phyloP scores from a whole-genome alignment of 2,329 filamentous ascomycete species.

The Cytospora paraplurivora region DNA sequence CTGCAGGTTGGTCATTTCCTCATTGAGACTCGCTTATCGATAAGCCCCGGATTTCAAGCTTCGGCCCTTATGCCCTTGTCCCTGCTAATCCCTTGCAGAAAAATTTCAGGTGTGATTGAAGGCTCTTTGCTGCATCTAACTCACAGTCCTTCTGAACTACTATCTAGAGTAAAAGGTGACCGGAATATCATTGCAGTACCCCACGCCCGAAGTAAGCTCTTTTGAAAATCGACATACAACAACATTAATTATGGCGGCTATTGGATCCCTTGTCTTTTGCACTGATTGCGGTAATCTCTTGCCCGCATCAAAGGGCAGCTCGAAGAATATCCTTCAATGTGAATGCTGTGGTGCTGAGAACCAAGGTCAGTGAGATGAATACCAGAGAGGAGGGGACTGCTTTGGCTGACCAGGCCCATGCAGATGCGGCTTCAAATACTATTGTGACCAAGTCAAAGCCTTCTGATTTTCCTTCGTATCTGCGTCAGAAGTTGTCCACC shows the following conservation, averaged over 20 bases:
- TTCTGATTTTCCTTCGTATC: conserved; percentile 84
- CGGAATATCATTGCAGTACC: not conserved
- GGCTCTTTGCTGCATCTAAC: conserved; percentile 5
- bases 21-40: conserved; percentile 17
- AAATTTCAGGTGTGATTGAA: conserved; percentile 6
- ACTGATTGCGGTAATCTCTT: conserved; percentile 89
- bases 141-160: conserved; percentile 5
- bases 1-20: conserved; percentile 3
- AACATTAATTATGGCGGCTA: conserved; percentile 70
- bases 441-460: conserved; percentile 85
- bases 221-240: conserved; percentile 1
- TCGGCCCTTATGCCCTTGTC: conserved; percentile 1
- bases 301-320: conserved; percentile 75
- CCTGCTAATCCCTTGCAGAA: conserved; percentile 16
- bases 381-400: not conserved
- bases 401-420: not conserved
- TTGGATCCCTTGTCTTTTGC: conserved; percentile 91
- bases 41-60: conserved; percentile 20
- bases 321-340: conserved; percentile 76
- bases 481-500: conserved; percentile 84
- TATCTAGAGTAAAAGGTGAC: not conserved
- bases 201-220: not conserved
- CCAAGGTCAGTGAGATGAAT: conserved; percentile 61
- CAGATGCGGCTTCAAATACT: conserved; percentile 74
- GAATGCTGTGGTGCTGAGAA: conserved; percentile 85